These are phyloP conservation scores for Aspergillus caelatus DNA, from an alignment of 2,329 filamentous ascomycete species.

Conservation along the genomic window DNA sequence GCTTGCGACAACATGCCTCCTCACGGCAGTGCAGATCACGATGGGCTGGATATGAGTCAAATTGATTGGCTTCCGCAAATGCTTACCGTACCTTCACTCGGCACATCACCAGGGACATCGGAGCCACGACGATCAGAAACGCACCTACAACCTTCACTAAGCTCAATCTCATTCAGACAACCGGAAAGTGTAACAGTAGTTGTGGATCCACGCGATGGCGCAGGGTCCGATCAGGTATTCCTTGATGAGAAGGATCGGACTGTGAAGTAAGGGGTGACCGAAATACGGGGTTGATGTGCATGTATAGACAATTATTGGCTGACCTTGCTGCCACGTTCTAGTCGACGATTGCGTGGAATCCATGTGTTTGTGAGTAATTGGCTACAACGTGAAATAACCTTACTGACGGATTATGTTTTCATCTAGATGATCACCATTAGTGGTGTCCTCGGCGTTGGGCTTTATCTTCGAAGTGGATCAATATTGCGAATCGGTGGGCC, in stretches of 20 bases:
- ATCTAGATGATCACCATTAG: slow-evolving; percentile 40
- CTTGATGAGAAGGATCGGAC: slow-evolving; percentile 16
- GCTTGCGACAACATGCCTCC: slow-evolving; percentile 14
- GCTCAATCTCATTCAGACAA: slow-evolving; percentile 8
- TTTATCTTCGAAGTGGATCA: slow-evolving; percentile 36
- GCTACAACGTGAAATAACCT: not conserved
- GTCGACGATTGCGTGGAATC: slow-evolving; percentile 25
- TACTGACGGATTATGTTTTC: not conserved
- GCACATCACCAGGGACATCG: not conserved
- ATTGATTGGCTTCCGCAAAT: slow-evolving; percentile 14
- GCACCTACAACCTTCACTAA: slow-evolving; percentile 5
- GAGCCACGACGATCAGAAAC: not conserved
- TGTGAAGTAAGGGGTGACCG: slow-evolving; percentile 19
- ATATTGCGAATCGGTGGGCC: slow-evolving; percentile 40
- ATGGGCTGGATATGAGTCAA: slow-evolving; percentile 9
- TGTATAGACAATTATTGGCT: not conserved
- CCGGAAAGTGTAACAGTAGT: slow-evolving; percentile 6
- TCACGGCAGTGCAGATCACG: slow-evolving; percentile 9
- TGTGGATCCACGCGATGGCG: not conserved
- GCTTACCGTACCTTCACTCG: not conserved
- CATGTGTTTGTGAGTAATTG: slow-evolving; percentile 28
- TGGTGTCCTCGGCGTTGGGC: slow-evolving; percentile 37
- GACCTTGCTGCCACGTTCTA: slow-evolving; percentile 8
- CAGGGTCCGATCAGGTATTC: slow-evolving; percentile 1
- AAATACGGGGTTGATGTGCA: not conserved